Conservation (phyloP, 345 rosid species). For the Citrus maxima region DNA sequence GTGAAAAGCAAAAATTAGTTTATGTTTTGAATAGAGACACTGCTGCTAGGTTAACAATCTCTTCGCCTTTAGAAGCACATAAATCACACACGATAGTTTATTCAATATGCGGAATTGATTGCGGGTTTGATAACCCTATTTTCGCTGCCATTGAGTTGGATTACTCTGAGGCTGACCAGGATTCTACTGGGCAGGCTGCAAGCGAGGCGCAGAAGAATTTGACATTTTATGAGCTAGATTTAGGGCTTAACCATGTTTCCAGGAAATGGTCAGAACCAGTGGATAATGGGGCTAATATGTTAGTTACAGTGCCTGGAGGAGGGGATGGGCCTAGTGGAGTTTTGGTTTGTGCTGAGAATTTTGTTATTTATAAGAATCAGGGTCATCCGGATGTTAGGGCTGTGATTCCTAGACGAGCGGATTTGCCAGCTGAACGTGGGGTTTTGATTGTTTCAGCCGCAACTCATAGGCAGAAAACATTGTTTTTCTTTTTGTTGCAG, state of each 20-base stretch:
- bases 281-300: conserved; percentile 96
- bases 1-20: conserved; percentile 95
- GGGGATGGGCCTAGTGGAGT: conserved; percentile 97
- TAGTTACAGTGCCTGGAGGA: conserved; percentile 98
- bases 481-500: conserved; percentile 95
- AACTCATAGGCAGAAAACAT: conserved; percentile 76
- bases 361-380: conserved; percentile 92
- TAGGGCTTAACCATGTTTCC: conserved; percentile 95
- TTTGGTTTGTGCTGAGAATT: conserved; percentile 93
- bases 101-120: conserved; percentile 85
- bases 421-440: conserved; percentile 89
- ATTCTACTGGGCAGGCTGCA: conserved; percentile 81
- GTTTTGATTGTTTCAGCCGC: conserved; percentile 94
- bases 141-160: conserved; percentile 97
- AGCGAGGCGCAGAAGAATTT: conserved; percentile 93
- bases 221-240: conserved; percentile 92
- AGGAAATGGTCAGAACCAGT: conserved; percentile 95
- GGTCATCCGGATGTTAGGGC: conserved; percentile 93
- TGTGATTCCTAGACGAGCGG: conserved; percentile 87
- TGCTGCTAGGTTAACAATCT: conserved; percentile 87
- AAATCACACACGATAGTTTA: conserved; percentile 90
- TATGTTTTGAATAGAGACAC: conserved; percentile 95
- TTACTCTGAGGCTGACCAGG: conserved; percentile 93
- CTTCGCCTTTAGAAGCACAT: conserved; percentile 97
- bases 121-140: conserved; percentile 92